Percentiles rank a stretch among this genome's conserved stretches.
Conservation (phyloP, 148 eudicot genomes). For the Silene conica region DNA sequence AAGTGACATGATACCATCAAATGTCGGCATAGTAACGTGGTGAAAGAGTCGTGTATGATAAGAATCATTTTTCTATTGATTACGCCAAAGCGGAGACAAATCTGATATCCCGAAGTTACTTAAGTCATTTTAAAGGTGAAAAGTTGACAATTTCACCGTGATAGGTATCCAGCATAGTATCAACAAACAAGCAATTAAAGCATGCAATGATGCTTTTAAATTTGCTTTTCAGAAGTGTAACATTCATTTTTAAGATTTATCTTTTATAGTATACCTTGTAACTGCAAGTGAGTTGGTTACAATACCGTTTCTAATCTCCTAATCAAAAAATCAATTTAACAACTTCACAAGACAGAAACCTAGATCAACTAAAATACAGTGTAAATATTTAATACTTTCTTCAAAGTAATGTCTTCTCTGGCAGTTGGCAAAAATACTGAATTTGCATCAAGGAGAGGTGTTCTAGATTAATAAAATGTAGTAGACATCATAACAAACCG, state of each 20-base stretch:
- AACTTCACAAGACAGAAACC: background rate
- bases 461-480: background rate
- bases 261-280: background rate
- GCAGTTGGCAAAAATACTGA: too few relatives aligned
- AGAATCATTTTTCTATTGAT: background rate
- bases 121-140: background rate
- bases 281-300: background rate
- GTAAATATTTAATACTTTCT: background rate
- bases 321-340: background rate
- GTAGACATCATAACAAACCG: slow-evolving; percentile 3
- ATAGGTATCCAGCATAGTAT: background rate
- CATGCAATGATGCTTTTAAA: background rate
- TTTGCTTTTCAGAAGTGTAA: background rate
- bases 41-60: background rate
- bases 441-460: background rate
- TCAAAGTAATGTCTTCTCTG: background rate
- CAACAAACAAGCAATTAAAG: background rate
- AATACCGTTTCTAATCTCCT: background rate
- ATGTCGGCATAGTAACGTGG: background rate
- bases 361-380: background rate
- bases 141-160: background rate
- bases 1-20: background rate
- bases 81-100: background rate
- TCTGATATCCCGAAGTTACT: background rate
- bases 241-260: background rate